Conservation (phyloP, 176 grass and related monocot genomes). For the Rhynchospora breviuscula region DNA sequence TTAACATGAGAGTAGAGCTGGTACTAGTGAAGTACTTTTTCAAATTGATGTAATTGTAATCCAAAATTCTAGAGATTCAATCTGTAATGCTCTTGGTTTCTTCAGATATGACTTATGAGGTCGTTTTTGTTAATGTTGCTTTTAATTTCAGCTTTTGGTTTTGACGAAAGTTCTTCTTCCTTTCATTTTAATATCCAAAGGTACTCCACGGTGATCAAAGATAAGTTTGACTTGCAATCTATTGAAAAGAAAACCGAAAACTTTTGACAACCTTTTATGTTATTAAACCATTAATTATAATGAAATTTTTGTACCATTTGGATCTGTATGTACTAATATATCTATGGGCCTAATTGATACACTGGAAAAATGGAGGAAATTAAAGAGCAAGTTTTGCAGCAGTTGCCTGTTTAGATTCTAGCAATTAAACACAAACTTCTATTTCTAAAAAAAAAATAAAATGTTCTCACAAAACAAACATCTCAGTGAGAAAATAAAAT, state of each 20-base stretch:
- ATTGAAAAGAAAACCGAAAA: neutral
- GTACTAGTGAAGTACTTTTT: neutral
- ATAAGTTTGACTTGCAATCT: neutral
- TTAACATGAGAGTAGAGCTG: constrained; percentile 2
- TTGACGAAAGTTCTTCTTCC: neutral
- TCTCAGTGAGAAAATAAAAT: neutral
- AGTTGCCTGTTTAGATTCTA: neutral
- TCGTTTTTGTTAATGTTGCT: neutral
- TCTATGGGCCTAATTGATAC: neutral
- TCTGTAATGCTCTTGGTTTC: neutral
- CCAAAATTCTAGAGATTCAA: neutral
- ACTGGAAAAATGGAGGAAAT: neutral
- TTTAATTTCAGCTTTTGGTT: neutral
- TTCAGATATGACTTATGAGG: neutral
- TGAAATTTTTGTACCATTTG: neutral
- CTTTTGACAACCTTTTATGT: neutral
- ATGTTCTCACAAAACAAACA: neutral
- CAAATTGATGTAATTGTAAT: neutral
- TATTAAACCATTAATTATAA: neutral
- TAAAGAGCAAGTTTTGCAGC: neutral
- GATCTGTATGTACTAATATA: neutral
- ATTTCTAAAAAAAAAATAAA: neutral
- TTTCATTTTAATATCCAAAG: neutral
- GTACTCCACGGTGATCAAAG: no score
- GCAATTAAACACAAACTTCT: neutral